A percentile compares a stretch with the other conserved stretches of the same genome.
phyloP scores from a whole-genome alignment of 78 protist genomes.

The Pigoraptor vietnamica region DNA sequence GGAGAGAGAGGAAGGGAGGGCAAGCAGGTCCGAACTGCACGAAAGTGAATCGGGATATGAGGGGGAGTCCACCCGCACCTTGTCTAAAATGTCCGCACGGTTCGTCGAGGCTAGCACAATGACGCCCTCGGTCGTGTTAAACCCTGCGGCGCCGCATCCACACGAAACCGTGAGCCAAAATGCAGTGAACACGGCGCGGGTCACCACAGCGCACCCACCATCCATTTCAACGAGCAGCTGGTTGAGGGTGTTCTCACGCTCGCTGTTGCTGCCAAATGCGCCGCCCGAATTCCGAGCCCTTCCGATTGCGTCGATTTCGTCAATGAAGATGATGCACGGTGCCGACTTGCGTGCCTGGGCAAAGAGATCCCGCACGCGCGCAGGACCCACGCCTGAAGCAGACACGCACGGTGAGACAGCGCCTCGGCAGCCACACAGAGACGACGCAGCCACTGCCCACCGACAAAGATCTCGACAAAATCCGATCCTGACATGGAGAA shows the following conservation, averaged over 20 bases:
- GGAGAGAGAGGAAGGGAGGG: neutral
- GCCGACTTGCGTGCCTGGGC: conserved; percentile 73
- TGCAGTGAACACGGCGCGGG: neutral
- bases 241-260: conserved; percentile 96
- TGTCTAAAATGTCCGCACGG: conserved; percentile 75
- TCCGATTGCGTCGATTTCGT: conserved; percentile 90
- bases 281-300: conserved; percentile 2
- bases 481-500: conserved; percentile 91
- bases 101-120: conserved; percentile 81
- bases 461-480: conserved; percentile 93
- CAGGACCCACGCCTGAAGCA: conserved; percentile 14
- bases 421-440: neutral
- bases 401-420: neutral
- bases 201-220: no score
- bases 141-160: neutral
- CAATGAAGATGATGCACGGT: conserved; percentile 89
- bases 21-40: neutral
- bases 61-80: no score
- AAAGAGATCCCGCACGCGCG: conserved; percentile 58
- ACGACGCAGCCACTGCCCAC: conserved; percentile 65
- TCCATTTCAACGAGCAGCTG: conserved; percentile 98
- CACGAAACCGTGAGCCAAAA: neutral
- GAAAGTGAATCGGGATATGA: no score
- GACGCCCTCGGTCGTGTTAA: conserved; percentile 1
- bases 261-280: conserved; percentile 57